Percentiles rank a stretch among this genome's conserved stretches.
Evolutionary conservation across 1,284 basidiomycete species (phyloP).

Genomic region (Sphaerobolus stellatus): DNA sequence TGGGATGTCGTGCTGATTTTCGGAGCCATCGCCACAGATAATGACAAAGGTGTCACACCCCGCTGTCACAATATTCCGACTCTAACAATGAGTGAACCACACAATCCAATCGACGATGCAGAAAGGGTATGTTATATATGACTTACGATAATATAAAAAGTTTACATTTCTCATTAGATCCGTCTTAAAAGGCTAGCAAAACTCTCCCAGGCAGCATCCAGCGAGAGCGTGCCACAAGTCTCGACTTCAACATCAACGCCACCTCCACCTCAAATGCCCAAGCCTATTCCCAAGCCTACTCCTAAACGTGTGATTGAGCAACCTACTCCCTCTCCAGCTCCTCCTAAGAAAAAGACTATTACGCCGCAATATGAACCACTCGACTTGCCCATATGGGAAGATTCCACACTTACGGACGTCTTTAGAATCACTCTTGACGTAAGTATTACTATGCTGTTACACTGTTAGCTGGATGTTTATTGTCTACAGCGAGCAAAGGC

Average conservation of each 20-base stretch:
- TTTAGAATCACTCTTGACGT: slow-evolving; percentile 83
- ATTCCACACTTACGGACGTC: slow-evolving; percentile 62
- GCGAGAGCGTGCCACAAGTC: slow-evolving; percentile 30
- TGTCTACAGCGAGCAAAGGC: slow-evolving; percentile 62
- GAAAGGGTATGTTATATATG: slow-evolving; percentile 56
- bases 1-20: slow-evolving; percentile 2
- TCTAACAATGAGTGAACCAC: slow-evolving; percentile 14
- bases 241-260: slow-evolving; percentile 36
- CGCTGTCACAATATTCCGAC: too few relatives aligned
- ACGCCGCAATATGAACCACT: slow-evolving; percentile 48
- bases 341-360: slow-evolving; percentile 47
- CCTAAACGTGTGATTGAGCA: slow-evolving; percentile 22
- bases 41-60: background rate
- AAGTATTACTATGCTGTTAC: slow-evolving; percentile 7
- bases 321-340: slow-evolving; percentile 27
- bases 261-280: slow-evolving; percentile 29
- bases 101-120: slow-evolving; percentile 53
- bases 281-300: slow-evolving; percentile 21
- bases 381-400: slow-evolving; percentile 69
- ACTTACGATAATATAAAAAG: slow-evolving; percentile 13
- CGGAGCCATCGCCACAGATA: background rate
- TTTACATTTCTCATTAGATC: slow-evolving; percentile 52
- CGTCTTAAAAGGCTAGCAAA: slow-evolving; percentile 84
- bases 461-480: slow-evolving; percentile 11
- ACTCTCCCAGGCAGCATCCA: slow-evolving; percentile 52